Conservation (phyloP, 2,329 filamentous ascomycete species). For the Fusarium scirpi region DNA sequence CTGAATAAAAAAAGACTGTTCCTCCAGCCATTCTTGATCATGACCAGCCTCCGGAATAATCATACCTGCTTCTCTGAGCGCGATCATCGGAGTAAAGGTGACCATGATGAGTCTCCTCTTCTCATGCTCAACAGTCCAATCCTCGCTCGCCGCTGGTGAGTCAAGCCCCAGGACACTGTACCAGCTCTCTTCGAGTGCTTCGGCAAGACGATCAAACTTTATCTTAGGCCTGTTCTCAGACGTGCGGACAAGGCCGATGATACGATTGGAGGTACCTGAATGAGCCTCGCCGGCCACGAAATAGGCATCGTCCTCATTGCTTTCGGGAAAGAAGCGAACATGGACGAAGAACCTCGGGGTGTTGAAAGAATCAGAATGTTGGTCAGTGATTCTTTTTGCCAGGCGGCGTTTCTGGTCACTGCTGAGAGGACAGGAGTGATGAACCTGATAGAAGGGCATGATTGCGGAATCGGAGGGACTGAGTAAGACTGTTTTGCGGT, state of each 20-base stretch:
- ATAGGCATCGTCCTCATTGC: constrained; percentile 3
- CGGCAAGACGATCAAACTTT: constrained; percentile 28
- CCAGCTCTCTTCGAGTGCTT: constrained; percentile 28
- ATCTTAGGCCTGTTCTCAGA: constrained; percentile 16
- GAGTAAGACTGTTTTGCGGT: not conserved
- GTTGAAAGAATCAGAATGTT: constrained; percentile 31
- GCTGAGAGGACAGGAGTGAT: constrained; percentile 28
- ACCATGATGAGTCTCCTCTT: constrained; percentile 25
- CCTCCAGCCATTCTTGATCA: not conserved
- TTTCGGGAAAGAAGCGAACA: constrained; percentile 26
- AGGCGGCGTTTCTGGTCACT: constrained; percentile 17
- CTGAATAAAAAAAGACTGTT: too few relatives aligned
- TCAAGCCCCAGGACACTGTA: constrained; percentile 2
- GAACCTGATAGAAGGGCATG: constrained; percentile 39
- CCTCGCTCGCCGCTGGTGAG: not conserved
- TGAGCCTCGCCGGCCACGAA: constrained; percentile 30
- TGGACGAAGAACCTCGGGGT: constrained; percentile 38
- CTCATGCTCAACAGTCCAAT: constrained; percentile 11
- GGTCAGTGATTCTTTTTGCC: constrained; percentile 23
- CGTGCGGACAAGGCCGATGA: constrained; percentile 32
- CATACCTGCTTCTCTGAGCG: constrained; percentile 38
- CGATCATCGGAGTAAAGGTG: constrained; percentile 29
- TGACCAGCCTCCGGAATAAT: constrained; percentile 35
- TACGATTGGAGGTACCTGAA: constrained; percentile 18
- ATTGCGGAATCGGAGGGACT: not conserved